These are phyloP conservation scores for peach (Prunus persica) DNA, from an alignment of 306 rosid genomes.

Conservation along the genomic window DNA sequence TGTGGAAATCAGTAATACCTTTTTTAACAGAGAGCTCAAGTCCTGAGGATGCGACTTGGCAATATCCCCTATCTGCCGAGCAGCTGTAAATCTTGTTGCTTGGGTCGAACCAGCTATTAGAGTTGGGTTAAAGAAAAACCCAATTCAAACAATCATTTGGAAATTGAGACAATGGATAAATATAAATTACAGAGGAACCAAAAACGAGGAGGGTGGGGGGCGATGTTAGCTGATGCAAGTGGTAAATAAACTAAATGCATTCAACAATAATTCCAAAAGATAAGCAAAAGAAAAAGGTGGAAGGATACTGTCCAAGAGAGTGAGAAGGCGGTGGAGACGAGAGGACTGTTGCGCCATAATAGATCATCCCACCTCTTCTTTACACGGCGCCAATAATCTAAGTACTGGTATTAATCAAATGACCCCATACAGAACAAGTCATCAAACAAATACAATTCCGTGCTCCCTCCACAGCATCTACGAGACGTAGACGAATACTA, in stretches of 20 bases:
- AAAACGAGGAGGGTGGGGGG: neutral
- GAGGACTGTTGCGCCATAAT: slow-evolving; percentile 97
- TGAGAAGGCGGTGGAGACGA: slow-evolving; percentile 95
- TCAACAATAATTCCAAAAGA: neutral
- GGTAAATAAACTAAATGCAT: neutral
- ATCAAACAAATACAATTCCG: neutral
- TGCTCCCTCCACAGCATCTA: neutral
- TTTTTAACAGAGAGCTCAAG: slow-evolving; percentile 72
- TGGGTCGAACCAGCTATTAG: slow-evolving; percentile 92
- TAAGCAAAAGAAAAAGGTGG: slow-evolving; percentile 6
- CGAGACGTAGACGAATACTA: neutral
- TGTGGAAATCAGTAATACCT: slow-evolving; percentile 43
- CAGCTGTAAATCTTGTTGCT: slow-evolving; percentile 93
- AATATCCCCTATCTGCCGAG: slow-evolving; percentile 97
- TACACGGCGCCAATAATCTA: neutral
- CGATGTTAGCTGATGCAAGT: neutral
- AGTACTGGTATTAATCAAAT: neutral
- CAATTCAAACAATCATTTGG: neutral
- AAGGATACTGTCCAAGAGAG: slow-evolving; percentile 97
- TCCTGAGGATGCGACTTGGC: slow-evolving; percentile 96
- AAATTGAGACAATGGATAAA: neutral
- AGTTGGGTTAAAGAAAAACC: slow-evolving; percentile 49
- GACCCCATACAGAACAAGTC: neutral
- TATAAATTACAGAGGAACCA: neutral
- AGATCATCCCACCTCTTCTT: slow-evolving; percentile 56